phyloP scores from a whole-genome alignment of 495 filamentous ascomycete species.

The Penicillium desertorum region DNA sequence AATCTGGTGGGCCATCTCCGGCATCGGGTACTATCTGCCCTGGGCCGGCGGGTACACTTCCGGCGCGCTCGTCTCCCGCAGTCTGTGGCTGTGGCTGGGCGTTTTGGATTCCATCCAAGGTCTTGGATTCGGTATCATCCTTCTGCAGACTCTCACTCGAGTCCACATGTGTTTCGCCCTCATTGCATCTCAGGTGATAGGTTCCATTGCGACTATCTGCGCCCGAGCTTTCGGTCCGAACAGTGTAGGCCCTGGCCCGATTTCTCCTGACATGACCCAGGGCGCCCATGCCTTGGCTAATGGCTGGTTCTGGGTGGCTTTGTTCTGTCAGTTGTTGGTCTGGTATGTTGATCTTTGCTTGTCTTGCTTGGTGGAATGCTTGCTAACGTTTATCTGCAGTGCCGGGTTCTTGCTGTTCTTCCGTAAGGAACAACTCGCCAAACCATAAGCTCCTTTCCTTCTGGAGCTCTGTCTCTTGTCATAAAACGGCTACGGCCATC shows the following conservation, averaged over 20 bases:
- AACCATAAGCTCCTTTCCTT: constrained; percentile 43
- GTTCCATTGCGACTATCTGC: constrained; percentile 50
- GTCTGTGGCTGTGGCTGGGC: constrained; percentile 53
- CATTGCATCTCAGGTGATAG: constrained; percentile 52
- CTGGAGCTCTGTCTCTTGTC: neutral
- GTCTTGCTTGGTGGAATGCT: neutral
- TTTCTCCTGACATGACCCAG: constrained; percentile 43
- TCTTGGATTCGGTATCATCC: constrained; percentile 52
- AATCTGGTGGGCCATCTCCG: constrained; percentile 52
- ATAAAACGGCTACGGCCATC: neutral
- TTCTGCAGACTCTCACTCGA: constrained; percentile 48
- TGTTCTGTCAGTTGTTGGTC: constrained; percentile 61
- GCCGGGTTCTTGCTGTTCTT: constrained; percentile 68
- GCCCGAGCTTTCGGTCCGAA: constrained; percentile 49
- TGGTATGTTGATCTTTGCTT: constrained; percentile 39
- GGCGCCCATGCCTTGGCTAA: constrained; percentile 49
- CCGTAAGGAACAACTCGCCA: constrained; percentile 66
- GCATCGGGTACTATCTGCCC: constrained; percentile 47
- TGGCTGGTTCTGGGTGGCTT: constrained; percentile 64
- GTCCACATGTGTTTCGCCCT: constrained; percentile 51
- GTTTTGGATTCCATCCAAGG: constrained; percentile 51
- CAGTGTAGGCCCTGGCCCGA: constrained; percentile 44
- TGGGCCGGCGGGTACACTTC: constrained; percentile 44
- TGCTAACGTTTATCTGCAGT: constrained; percentile 26
- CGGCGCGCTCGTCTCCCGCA: constrained; percentile 47